phyloP scores from a whole-genome alignment of 768 basidiomycete species.

The Suillus subalutaceus region DNA sequence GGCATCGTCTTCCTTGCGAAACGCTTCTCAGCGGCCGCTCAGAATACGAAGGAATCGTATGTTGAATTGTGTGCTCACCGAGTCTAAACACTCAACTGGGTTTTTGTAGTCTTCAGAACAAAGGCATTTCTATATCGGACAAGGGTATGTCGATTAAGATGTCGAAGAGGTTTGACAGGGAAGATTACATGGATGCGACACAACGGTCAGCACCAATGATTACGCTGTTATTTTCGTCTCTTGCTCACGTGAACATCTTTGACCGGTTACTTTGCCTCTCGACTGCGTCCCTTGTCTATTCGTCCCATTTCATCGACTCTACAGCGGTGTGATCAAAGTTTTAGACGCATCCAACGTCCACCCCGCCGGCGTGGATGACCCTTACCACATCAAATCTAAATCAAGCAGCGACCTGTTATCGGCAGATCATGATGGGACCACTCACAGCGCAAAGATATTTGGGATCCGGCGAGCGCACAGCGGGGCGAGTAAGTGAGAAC shows the following conservation, averaged over 20 bases:
- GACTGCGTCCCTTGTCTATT: neutral
- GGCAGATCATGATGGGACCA: neutral
- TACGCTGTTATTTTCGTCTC: neutral
- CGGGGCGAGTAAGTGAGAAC: neutral
- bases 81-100: neutral
- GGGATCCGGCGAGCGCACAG: constrained; percentile 17
- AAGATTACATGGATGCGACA: constrained; percentile 72
- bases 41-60: constrained; percentile 59
- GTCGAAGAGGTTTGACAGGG: constrained; percentile 55
- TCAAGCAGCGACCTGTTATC: neutral
- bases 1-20: constrained; percentile 42
- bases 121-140: constrained; percentile 59
- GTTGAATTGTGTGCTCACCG: constrained; percentile 22
- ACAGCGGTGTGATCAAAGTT: constrained; percentile 57
- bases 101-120: constrained; percentile 52
- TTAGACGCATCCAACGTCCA: constrained; percentile 50
- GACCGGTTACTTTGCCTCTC: no score
- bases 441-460: constrained; percentile 8
- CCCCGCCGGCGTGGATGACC: constrained; percentile 2
- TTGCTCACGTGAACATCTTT: neutral
- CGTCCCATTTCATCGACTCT: neutral
- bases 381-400: constrained; percentile 16
- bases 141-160: constrained; percentile 71
- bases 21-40: constrained; percentile 44
- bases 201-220: constrained; percentile 51